Percentiles rank a stretch among this genome's conserved stretches.
Evolutionary conservation across 2,329 filamentous ascomycete species (phyloP).

Genomic region (Sarocladium brachiariae): DNA sequence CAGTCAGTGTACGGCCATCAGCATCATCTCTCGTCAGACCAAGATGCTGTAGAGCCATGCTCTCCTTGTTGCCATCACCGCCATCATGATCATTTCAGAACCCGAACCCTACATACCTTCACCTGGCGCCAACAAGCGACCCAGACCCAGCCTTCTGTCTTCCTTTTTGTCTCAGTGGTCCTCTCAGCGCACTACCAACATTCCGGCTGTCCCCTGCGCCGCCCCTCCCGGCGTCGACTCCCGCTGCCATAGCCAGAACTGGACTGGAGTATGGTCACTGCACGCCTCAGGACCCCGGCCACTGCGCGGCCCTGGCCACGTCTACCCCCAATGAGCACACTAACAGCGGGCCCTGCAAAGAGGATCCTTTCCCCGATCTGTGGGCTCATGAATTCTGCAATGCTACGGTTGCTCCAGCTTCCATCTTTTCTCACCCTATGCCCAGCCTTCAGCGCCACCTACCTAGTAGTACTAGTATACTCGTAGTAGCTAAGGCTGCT

Average conservation of each 20-base stretch:
- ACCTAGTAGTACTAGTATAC: too few species aligned
- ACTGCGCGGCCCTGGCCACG: not conserved
- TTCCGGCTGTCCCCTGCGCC: conserved; percentile 8
- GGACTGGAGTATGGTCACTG: too few species aligned
- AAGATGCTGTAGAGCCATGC: not conserved
- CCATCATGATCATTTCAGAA: not conserved
- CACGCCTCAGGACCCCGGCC: conserved; percentile 1
- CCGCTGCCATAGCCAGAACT: conserved; percentile 3
- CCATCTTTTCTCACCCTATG: not conserved
- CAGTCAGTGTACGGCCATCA: not conserved
- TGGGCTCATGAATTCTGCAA: not conserved
- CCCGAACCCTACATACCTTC: not conserved
- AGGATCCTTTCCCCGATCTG: conserved; percentile 10
- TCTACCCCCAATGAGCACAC: not conserved
- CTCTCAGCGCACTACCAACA: not conserved
- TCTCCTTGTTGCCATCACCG: not conserved
- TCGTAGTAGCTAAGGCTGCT: too few species aligned
- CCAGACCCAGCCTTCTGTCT: not conserved
- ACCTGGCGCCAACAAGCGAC: too few species aligned
- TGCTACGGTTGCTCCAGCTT: not conserved
- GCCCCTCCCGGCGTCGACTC: conserved; percentile 7
- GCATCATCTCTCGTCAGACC: not conserved
- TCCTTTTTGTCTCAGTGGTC: not conserved
- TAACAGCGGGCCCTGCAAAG: not conserved
- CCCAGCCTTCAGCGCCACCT: too few species aligned